phyloP scores from a whole-genome alignment of 106 monocot species.

The Cymbidium sinense region DNA sequence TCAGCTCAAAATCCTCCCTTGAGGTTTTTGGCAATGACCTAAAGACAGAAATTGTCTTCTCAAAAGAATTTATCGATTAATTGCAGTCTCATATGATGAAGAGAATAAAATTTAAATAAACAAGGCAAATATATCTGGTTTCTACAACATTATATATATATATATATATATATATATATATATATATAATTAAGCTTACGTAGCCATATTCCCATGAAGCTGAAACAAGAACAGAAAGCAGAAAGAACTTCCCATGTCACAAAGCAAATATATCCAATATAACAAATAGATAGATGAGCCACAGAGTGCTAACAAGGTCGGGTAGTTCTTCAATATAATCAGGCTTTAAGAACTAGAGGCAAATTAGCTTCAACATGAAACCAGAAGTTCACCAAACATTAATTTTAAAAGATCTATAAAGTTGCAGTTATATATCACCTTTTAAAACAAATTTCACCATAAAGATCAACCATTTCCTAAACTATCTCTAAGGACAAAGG shows the following conservation, averaged over 20 bases:
- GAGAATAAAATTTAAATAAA: not conserved
- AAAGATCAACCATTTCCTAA: not conserved
- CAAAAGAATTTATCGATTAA: not conserved
- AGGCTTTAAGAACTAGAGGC: not conserved
- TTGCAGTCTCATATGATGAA: not conserved
- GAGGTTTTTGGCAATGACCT: slow-evolving; percentile 92
- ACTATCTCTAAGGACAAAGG: not conserved
- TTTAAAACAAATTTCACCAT: not conserved
- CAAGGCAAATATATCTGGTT: not conserved
- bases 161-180: not conserved
- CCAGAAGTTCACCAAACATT: not conserved
- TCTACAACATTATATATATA: not conserved
- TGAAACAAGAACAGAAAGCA: not conserved
- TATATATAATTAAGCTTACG: not conserved
- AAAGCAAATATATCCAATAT: not conserved
- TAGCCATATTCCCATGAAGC: not conserved
- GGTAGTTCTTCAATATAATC: not conserved
- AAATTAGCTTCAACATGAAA: not conserved
- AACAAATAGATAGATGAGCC: not conserved
- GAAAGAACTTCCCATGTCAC: not conserved
- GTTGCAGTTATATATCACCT: not conserved
- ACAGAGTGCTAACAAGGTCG: not conserved
- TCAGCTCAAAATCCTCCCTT: slow-evolving; percentile 82
- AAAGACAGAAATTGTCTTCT: not conserved
- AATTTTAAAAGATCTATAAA: not conserved